Percentiles rank a stretch among this genome's conserved stretches.
These are phyloP conservation scores for Exophiala sp. DNA, from an alignment of 2,329 filamentous ascomycete species.

Conservation along the genomic window DNA sequence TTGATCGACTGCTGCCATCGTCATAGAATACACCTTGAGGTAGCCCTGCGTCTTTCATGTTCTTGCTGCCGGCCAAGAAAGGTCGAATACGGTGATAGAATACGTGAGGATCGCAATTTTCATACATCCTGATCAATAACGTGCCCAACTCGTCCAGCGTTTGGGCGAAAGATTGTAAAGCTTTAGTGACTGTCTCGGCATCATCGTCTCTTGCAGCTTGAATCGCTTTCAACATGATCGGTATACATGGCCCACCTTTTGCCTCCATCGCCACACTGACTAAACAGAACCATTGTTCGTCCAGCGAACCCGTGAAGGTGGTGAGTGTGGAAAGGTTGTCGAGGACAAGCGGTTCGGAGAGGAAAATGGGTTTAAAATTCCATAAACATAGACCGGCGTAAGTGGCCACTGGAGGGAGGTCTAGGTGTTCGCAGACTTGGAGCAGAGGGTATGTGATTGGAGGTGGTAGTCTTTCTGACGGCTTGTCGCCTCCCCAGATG, in stretches of 20 bases:
- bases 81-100: slow-evolving; percentile 97
- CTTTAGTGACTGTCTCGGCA: slow-evolving; percentile 66
- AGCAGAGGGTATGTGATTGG: slow-evolving; percentile 80
- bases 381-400: slow-evolving; percentile 89
- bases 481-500: slow-evolving; percentile 78
- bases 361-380: slow-evolving; percentile 94
- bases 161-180: slow-evolving; percentile 79
- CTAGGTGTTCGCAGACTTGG: slow-evolving; percentile 69
- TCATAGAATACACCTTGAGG: slow-evolving; percentile 87
- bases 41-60: slow-evolving; percentile 91
- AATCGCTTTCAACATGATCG: slow-evolving; percentile 85
- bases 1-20: slow-evolving; percentile 63
- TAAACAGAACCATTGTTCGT: slow-evolving; percentile 98
- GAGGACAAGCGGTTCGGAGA: slow-evolving; percentile 76
- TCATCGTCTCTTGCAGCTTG: slow-evolving; percentile 71
- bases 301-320: slow-evolving; percentile 89
- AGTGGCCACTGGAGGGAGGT: slow-evolving; percentile 88
- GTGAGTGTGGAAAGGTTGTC: slow-evolving; percentile 84
- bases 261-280: slow-evolving; percentile 95
- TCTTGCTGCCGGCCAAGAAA: slow-evolving; percentile 93
- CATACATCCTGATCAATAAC: slow-evolving; percentile 84
- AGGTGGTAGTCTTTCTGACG: slow-evolving; percentile 71
- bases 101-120: slow-evolving; percentile 87
- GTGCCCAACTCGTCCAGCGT: slow-evolving; percentile 77
- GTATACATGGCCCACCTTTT: slow-evolving; percentile 78